A percentile compares a stretch with the other conserved stretches of the same genome.
These are phyloP conservation scores for Tulasnella sp. DNA, from an alignment of 768 basidiomycete genomes.

Conservation along the genomic window DNA sequence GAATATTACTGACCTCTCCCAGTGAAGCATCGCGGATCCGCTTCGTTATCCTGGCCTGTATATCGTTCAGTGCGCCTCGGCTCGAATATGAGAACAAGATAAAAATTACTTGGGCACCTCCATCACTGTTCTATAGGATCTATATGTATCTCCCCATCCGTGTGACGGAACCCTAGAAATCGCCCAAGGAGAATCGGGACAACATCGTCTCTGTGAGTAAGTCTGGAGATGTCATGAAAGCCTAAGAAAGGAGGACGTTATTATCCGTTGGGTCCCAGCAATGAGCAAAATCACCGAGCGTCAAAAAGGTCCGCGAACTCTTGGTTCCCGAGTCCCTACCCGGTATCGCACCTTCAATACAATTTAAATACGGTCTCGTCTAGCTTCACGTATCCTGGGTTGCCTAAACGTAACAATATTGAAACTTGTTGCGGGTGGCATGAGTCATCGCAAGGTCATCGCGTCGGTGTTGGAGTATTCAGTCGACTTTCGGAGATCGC, in stretches of 20 bases:
- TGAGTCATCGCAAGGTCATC: slow-evolving; percentile 42
- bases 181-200: slow-evolving; percentile 44
- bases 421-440: slow-evolving; percentile 40
- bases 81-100: not conserved
- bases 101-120: slow-evolving; percentile 11
- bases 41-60: slow-evolving; percentile 28
- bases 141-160: slow-evolving; percentile 50
- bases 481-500: not conserved
- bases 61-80: not conserved
- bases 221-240: slow-evolving; percentile 36
- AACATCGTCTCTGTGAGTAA: slow-evolving; percentile 47
- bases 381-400: slow-evolving; percentile 37
- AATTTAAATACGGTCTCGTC: not conserved
- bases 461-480: slow-evolving; percentile 37
- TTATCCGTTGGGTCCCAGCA: slow-evolving; percentile 29
- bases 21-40: slow-evolving; percentile 25
- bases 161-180: slow-evolving; percentile 46
- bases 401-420: slow-evolving; percentile 45
- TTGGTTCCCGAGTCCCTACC: slow-evolving; percentile 47
- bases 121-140: not conserved
- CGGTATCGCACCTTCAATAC: not conserved
- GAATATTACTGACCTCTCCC: slow-evolving; percentile 20
- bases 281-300: slow-evolving; percentile 37
- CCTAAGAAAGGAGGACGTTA: not conserved
- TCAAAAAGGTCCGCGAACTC: slow-evolving; percentile 48